Conservation (phyloP, 2,329 filamentous ascomycete species). For the Aspergillus eucalypticola region DNA sequence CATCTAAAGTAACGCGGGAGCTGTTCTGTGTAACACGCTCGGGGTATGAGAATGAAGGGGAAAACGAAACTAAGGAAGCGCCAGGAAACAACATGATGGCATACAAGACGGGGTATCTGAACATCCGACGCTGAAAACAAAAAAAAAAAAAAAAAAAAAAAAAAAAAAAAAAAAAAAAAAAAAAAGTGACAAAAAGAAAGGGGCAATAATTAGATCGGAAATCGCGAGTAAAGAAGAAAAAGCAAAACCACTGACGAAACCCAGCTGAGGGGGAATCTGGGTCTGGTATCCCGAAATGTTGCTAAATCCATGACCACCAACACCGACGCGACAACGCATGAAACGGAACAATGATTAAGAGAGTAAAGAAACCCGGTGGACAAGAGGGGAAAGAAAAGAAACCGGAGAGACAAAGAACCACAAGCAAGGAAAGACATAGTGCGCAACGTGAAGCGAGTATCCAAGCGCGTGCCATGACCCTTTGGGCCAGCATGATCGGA, state of each 20-base stretch:
- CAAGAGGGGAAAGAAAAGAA: conserved; percentile 7
- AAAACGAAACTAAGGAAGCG: not conserved
- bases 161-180: not conserved
- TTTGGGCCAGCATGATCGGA: conserved; percentile 8
- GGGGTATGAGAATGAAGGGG: conserved; percentile 22
- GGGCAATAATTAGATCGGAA: not conserved
- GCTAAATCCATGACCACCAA: conserved; percentile 1
- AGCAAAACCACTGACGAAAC: not conserved
- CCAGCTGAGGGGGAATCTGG: not conserved
- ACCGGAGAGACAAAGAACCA: not conserved
- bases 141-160: conserved; percentile 7
- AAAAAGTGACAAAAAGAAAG: conserved; percentile 10
- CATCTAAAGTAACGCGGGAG: conserved; percentile 19
- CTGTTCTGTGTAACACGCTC: conserved; percentile 23
- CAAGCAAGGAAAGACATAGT: conserved; percentile 3
- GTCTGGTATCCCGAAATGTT: conserved; percentile 17
- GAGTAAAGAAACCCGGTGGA: not conserved
- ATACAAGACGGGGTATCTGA: conserved; percentile 28
- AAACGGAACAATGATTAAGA: conserved; percentile 9
- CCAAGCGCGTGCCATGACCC: conserved; percentile 10
- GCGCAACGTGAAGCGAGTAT: conserved; percentile 6
- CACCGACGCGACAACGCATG: conserved; percentile 18
- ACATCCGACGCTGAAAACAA: conserved; percentile 12
- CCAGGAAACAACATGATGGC: not conserved
- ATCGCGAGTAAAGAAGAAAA: conserved; percentile 3